Evolutionary conservation across 345 rosid species (phyloP), one percentile per base, ranked within the genome.

Genomic region (Eucalyptus urophylla): DNA sequence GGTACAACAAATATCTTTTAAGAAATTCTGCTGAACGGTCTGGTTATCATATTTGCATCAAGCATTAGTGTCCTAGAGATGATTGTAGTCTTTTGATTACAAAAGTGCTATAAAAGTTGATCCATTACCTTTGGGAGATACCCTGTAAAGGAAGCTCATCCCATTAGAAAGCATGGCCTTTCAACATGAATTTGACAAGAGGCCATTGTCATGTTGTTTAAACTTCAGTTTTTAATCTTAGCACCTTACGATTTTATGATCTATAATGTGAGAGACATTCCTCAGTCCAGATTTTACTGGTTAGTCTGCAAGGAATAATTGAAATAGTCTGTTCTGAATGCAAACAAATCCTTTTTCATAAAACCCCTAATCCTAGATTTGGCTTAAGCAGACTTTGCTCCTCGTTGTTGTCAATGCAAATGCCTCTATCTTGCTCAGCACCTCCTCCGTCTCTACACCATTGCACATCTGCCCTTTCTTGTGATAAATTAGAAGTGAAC

Each of bases 1-100:
- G 99, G 99, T 97, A 92, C 45, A 13, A n/a, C 27, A 45, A 58
- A 47, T 49, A 25, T 88, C 17, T 87, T 86, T 33, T 49, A 49
- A 87, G 86, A 51, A 27, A 80, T 88, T 87, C 72, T 62, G 33
- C 76, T 6, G 81, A 72, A 72, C 83, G 0, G 45, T 21, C 27
- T 72, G 83, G 15, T 37, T 72, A 13, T 72, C 83, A 37, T 72
- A 37, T 6, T 72, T 37, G 83, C 45, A 21, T 72, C 8, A 37
- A 72, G 27, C 45, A 37, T 72, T 72, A 19, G 27, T 72, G 83
- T 37, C 45, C 83, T 72, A 40, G 45, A 19, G 25, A 72, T 37
- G 83, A 72, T 37, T 37, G 83, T 19, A 11, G 83, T 19, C 80
- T 37, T 40, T 21, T 37, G 45, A 37, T 72, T 45, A 37, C 27